These are phyloP conservation scores for Salvia hispanica DNA, from an alignment of 257 asterid species.

Conservation along the genomic window DNA sequence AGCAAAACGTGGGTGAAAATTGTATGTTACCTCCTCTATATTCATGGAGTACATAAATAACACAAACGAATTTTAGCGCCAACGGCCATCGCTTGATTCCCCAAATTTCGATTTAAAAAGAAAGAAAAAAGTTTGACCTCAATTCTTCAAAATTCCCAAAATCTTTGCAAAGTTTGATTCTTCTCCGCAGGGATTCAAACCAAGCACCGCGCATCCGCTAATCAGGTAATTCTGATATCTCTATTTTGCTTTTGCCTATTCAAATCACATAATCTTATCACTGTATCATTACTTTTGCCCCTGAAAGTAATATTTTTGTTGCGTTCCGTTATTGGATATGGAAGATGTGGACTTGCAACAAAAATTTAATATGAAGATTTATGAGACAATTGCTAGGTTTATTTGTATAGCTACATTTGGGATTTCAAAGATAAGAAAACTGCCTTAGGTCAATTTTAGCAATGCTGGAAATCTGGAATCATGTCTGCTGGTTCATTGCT, in stretches of 20 bases:
- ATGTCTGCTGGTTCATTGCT: background rate
- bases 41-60: too few species aligned
- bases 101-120: background rate
- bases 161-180: background rate
- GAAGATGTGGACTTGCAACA: background rate
- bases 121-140: background rate
- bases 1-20: too few species aligned
- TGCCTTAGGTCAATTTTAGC: background rate
- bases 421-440: background rate
- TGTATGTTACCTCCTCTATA: too few species aligned
- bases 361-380: background rate
- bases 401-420: background rate
- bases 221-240: constrained; percentile 28
- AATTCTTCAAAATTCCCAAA: background rate
- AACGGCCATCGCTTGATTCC: background rate
- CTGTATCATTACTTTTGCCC: background rate
- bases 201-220: background rate
- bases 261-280: background rate
- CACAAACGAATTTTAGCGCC: too few species aligned
- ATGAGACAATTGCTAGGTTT: background rate
- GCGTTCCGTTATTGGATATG: constrained; percentile 7
- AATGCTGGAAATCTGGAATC: background rate
- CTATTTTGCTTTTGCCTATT: background rate
- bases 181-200: background rate
- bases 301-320: background rate